Conservation (phyloP, 371 early-diverging fungal species). For the Syncephalastrum sp. region DNA sequence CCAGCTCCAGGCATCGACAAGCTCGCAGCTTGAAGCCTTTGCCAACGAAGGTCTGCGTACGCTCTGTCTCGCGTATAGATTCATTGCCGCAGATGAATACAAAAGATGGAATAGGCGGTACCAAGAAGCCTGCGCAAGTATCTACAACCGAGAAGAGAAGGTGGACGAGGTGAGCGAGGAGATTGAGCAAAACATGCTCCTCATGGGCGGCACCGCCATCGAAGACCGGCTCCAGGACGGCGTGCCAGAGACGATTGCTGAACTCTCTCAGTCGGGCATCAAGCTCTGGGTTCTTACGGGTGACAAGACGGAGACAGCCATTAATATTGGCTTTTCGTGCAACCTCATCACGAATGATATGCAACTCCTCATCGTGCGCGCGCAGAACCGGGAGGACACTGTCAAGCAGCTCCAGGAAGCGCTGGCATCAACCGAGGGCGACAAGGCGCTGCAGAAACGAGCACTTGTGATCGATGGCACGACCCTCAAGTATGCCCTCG, state of each 20-base stretch:
- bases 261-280: constrained; percentile 80
- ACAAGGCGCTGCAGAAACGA: constrained; percentile 33
- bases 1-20: constrained; percentile 26
- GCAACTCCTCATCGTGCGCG: constrained; percentile 69
- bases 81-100: constrained; percentile 73
- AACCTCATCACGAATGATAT: constrained; percentile 68
- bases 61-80: constrained; percentile 76
- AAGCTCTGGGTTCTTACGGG: constrained; percentile 96
- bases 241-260: constrained; percentile 81
- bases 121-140: constrained; percentile 61
- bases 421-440: constrained; percentile 20
- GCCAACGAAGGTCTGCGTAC: constrained; percentile 90
- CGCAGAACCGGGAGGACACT: constrained; percentile 56
- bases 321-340: constrained; percentile 82
- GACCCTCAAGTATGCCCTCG: constrained; percentile 79
- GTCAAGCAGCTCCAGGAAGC: constrained; percentile 64
- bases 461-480: constrained; percentile 93
- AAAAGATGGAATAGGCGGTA: constrained; percentile 56
- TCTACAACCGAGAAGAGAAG: constrained; percentile 72
- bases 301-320: constrained; percentile 88
- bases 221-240: constrained; percentile 92
- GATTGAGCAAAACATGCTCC: constrained; percentile 71
- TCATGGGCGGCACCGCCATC: constrained; percentile 90
- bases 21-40: constrained; percentile 45
- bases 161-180: constrained; percentile 68